Base-by-base conservation (phyloP, 2,329 filamentous ascomycete species). In the Exserohilum rostratum region DNA sequence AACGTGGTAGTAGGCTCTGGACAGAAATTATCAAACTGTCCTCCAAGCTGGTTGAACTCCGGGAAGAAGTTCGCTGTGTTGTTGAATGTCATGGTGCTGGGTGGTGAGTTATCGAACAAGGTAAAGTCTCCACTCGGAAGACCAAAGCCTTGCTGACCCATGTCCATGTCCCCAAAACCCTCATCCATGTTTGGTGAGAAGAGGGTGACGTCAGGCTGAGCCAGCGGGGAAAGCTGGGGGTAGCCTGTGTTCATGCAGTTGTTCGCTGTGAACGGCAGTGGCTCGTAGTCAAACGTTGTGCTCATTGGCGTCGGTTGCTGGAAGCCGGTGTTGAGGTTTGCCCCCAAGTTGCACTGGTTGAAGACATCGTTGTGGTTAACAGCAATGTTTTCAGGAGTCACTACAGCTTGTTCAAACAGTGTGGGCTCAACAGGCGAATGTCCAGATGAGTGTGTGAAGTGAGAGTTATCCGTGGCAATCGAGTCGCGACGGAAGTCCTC, bases 151-250 rank as follows among this genome's bases (percentile, higher is more conserved):
- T 60, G 76, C 29, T 76, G 68, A 31, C 65, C 56, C 59, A 66
- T 58, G 7, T 65, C 64, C 64, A 67, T 59, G 10, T 68, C 86
- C 35, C 85, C 83, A 62, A 86, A 89, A 34, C 82, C 83, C 65
- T 91, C 88, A 56, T 91, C 88, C 22, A 79, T 61, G 29, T 82
- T 81, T 43, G 89, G 86, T 9, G 88, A 89, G 74, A 82, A 89
- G 29, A 91, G 81, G 77, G 90, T 89, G 1, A 86, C 78, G 55
- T 88, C 87, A 31, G 83, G 82, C 65, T 90, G 88, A 5, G 87
- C 89, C 49, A 82, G 80, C 7, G 88, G 88, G 3, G 89, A 91
- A 57, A 91, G 83, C 57, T 90, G 87, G 31, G 74, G 69, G 6
- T 75, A 64, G 25, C 66, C 62, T 37, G 43, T 55, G 22, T 60